phyloP scores from a whole-genome alignment of 148 eudicot species.

The Agrostemma githago region DNA sequence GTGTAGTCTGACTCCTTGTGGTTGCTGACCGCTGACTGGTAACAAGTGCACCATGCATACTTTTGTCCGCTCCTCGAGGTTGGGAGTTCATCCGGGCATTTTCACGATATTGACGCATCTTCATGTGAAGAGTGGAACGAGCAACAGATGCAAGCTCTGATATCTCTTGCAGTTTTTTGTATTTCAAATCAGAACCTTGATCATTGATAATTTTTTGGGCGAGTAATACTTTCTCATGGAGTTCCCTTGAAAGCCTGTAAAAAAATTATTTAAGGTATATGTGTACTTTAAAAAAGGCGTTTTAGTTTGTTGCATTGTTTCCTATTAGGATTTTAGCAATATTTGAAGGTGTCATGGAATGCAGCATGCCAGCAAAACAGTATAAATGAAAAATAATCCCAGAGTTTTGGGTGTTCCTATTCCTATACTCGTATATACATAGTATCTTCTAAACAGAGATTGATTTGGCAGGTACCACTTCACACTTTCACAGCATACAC shows the following conservation, averaged over 20 bases:
- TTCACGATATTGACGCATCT: constrained; percentile 56
- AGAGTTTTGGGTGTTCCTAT: neutral
- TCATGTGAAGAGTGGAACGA: constrained; percentile 66
- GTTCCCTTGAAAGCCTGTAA: constrained; percentile 62
- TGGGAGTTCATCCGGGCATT: constrained; percentile 30
- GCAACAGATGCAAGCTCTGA: constrained; percentile 58
- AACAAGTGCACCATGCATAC: constrained; percentile 15
- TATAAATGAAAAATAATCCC: neutral
- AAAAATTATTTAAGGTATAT: neutral
- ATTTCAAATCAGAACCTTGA: constrained; percentile 44
- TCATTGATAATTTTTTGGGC: constrained; percentile 52
- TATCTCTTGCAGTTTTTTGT: constrained; percentile 56
- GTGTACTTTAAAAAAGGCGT: neutral
- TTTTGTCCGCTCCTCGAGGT: constrained; percentile 20
- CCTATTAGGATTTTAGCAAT: neutral
- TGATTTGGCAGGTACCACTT: neutral
- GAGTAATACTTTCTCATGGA: constrained; percentile 48
- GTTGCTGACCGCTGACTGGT: constrained; percentile 26
- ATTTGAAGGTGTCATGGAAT: neutral
- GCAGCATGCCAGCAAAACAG: neutral
- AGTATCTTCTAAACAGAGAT: neutral
- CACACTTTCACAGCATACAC: neutral
- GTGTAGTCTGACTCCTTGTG: constrained; percentile 16
- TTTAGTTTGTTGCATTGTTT: neutral
- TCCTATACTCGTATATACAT: too few relatives aligned